Evolutionary conservation across 148 eudicot genomes (phyloP), one percentile per base, ranked within the genome.

Genomic region (Rhododendron williamsianum): DNA sequence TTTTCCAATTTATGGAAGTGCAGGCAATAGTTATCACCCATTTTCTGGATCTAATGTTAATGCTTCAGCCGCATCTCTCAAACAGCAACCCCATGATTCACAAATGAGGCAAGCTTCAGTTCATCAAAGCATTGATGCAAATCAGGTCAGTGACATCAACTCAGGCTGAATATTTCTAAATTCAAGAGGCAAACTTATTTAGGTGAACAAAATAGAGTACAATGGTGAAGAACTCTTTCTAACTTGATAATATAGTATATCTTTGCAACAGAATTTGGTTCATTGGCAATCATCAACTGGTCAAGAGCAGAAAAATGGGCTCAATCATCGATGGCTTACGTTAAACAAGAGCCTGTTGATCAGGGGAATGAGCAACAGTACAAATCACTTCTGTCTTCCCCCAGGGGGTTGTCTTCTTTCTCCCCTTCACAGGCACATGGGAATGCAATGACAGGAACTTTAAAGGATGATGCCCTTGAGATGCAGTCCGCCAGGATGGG

Each of bases 271-370:
- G 85, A 88, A 83, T 88, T 85, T 91, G 73, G 86, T 84, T 63
- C 90, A 91, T 82, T 92, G 96, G 94, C 94, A 87, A 87, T 80
- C 91, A 82, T 85, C 89, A 79, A 51, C 83, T 72, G 79, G 80
- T 82, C 88, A 91, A 83, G 94, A 94, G 83, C 92, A 90, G 79
- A 92, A 86, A 82, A 87, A 10, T 84, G 89, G 90, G 84, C 91
- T 88, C 58, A 86, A 63, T 88, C 92, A 25, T 87, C 95, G 36
- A 82, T 85, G 88, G 41, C 88, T 69, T 89, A 88, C 89, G 94
- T 89, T 73, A 93, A 96, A 86, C 95, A 89, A 86, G 99, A 96
- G 86, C 92, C 89, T 13, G 69, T 82, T 83, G 96, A 93, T 82
- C 95, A 89, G 81, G 81, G 90, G 78, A 90, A 82, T 88, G 95